Evolutionary conservation across 23 red algal species (phyloP).

Genomic region (Cyanidioschyzon merolae): DNA sequence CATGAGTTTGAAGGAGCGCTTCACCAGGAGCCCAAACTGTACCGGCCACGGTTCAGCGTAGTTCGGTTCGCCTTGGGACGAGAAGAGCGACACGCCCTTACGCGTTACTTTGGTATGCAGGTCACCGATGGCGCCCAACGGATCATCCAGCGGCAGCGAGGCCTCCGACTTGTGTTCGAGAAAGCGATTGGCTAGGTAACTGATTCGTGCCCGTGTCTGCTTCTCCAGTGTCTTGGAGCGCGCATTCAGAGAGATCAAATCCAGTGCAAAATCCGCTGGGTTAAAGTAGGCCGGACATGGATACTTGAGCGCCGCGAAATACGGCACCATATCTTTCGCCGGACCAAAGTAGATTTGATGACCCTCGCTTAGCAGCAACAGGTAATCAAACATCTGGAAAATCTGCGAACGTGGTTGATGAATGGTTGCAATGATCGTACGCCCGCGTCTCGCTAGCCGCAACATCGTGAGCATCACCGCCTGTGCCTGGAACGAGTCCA

Average conservation of each 20-base stretch:
- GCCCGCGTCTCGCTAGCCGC: constrained; percentile 57
- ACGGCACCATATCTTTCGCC: constrained; percentile 57
- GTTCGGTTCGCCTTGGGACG: not conserved
- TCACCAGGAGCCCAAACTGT: not conserved
- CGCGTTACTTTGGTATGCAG: not conserved
- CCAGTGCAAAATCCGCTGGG: constrained; percentile 91
- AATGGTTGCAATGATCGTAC: constrained; percentile 86
- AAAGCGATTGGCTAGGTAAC: constrained; percentile 15
- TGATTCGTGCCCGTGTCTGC: constrained; percentile 16
- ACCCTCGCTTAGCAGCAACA: constrained; percentile 73
- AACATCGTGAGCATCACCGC: constrained; percentile 79
- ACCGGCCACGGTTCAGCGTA: not conserved
- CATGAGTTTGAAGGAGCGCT: not conserved
- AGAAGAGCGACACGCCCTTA: not conserved
- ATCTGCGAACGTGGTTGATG: constrained; percentile 96
- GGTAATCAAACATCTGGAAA: constrained; percentile 82
- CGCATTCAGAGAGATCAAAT: constrained; percentile 54
- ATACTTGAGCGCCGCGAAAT: constrained; percentile 59
- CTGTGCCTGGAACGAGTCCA: constrained; percentile 84
- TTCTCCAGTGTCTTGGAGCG: constrained; percentile 9
- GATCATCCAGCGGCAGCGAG: not conserved
- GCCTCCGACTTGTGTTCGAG: not conserved
- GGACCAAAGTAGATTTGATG: constrained; percentile 82
- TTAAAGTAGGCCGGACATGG: constrained; percentile 70
- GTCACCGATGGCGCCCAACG: not conserved